phyloP scores from a whole-genome alignment of 768 basidiomycete genomes.

The Heimioporus sp. region DNA sequence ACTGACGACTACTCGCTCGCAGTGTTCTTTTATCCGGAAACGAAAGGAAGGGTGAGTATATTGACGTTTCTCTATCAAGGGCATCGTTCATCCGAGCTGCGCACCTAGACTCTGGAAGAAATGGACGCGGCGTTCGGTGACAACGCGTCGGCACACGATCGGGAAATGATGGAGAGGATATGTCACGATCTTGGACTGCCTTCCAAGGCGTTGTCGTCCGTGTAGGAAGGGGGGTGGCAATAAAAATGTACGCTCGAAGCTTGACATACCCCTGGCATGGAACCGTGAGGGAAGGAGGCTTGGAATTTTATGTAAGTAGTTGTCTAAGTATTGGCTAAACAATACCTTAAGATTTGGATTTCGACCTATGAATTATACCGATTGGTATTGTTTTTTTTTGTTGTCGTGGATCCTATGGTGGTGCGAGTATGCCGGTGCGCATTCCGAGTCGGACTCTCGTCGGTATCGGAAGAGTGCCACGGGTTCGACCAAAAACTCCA shows the following conservation, averaged over 20 bases:
- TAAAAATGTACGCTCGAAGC: not conserved
- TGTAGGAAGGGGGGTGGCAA: slow-evolving; percentile 3
- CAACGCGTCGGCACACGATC: slow-evolving; percentile 22
- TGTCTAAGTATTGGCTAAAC: no score
- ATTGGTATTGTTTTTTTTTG: no score
- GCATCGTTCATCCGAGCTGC: not conserved
- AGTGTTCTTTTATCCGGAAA: slow-evolving; percentile 31
- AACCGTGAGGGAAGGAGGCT: no score
- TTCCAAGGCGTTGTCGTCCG: slow-evolving; percentile 18
- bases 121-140: slow-evolving; percentile 34
- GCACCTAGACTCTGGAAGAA: slow-evolving; percentile 30
- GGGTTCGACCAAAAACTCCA: no score
- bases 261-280: not conserved
- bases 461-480: no score
- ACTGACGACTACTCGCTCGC: not conserved
- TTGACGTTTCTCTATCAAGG: not conserved
- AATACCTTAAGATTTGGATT: no score
- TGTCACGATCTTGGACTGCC: slow-evolving; percentile 30
- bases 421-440: no score
- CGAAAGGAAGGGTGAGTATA: slow-evolving; percentile 30
- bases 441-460: no score
- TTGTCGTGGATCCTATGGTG: no score
- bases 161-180: slow-evolving; percentile 19
- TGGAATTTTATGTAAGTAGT: no score
- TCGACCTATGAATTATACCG: no score